A percentile compares a stretch with the other conserved stretches of the same genome.
Evolutionary conservation across 495 filamentous ascomycete genomes (phyloP).

Genomic region (Durotheca rogersii): DNA sequence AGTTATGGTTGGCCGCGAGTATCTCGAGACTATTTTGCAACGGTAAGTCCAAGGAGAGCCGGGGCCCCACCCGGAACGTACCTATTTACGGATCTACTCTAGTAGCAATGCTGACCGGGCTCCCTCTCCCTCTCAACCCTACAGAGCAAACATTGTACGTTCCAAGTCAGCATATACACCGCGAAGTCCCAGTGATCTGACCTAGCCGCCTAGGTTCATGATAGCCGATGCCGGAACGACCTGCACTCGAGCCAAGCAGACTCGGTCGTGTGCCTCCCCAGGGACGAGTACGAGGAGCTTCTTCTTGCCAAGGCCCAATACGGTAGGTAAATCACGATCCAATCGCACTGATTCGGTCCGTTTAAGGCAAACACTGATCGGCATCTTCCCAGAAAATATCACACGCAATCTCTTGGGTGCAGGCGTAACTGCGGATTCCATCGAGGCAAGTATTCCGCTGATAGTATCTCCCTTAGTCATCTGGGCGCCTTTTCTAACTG

Average conservation of each 20-base stretch:
- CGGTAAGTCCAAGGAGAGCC: too few relatives aligned
- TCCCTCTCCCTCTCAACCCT: neutral
- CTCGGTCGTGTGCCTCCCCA: conserved; percentile 26
- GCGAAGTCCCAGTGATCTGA: neutral
- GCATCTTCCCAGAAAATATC: conserved; percentile 59
- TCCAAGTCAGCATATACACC: too few relatives aligned
- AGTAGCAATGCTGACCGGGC: too few relatives aligned
- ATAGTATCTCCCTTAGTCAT: neutral
- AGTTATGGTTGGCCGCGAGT: neutral
- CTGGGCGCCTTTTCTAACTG: neutral
- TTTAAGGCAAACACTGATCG: conserved; percentile 8
- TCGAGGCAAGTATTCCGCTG: conserved; percentile 51
- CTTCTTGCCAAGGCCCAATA: conserved; percentile 34
- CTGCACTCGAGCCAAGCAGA: neutral
- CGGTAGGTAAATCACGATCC: conserved; percentile 37
- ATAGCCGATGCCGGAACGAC: neutral
- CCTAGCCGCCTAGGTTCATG: neutral
- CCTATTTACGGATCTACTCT: too few relatives aligned
- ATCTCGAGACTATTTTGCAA: neutral
- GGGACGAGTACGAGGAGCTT: conserved; percentile 39
- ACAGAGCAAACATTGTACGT: neutral
- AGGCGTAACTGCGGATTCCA: conserved; percentile 60
- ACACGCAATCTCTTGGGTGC: conserved; percentile 61
- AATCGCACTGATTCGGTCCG: neutral
- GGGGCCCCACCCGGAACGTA: too few relatives aligned